Base-by-base conservation (phyloP, 2,329 filamentous ascomycete genomes). In the Exophiala phaeomuriformis region DNA sequence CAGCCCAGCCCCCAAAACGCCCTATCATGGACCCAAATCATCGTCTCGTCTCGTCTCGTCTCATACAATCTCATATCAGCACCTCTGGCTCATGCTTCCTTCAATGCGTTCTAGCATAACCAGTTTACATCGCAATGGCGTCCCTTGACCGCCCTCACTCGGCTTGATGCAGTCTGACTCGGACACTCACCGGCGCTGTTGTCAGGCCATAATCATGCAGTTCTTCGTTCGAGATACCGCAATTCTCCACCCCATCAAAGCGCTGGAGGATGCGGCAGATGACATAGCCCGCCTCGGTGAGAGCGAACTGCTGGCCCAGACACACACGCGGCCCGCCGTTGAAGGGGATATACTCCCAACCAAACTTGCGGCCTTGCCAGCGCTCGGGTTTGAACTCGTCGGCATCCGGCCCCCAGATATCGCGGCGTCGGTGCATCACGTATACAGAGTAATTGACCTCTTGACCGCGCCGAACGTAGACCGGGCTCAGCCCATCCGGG, bases 331-430 rank as follows among this genome's bases (percentile, higher is more conserved):
- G 64, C 2, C 64, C 64, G 30, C 60, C 61, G 45, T 64, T 66
- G 61, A 65, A 69, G 30, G 61, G 64, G 30, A 61, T 57, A 55
- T 59, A 67, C 53, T 1, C 86, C 53, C 53, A 89, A 81, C 68
- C 86, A 88, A 64, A 87, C 85, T 29, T 86, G 74, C 39, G 85
- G 83, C 0, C 85, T 61, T 84, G 70, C 85, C 85, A 89, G 51
- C 85, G 75, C 41, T 87, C 84, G 0, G 86, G 86, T 54, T 73
- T 75, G 69, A 82, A 88, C 35, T 72, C 73, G 29, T 73, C 69
- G 1, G 72, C 74, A 49, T 78, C 75, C 0, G 64, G 49, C 2
- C 75, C 75, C 66, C 70, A 78, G 52, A 73, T 64, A 40, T 78
- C 76, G 39, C 66, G 68, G 9, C 85, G 80, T 1, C 87, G 81